phyloP scores from a whole-genome alignment of 2,329 filamentous ascomycete species.

The Alternaria triticimaculans region DNA sequence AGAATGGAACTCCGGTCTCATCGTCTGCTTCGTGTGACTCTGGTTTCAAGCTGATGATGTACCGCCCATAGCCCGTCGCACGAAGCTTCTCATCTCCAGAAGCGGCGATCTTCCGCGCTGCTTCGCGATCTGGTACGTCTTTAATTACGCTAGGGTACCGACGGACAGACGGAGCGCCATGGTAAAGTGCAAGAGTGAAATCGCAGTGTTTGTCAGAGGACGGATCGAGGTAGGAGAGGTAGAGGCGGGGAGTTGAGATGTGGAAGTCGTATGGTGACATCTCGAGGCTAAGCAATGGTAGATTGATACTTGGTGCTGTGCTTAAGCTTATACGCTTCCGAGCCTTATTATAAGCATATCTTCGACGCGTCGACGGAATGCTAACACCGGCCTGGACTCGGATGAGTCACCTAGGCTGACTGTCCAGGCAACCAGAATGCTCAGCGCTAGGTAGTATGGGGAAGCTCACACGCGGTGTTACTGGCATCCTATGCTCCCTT shows the following conservation, averaged over 20 bases:
- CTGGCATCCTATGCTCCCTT: not conserved
- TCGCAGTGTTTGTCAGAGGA: conserved; percentile 20
- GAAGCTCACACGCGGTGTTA: not conserved
- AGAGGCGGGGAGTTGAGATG: conserved; percentile 59
- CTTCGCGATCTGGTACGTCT: conserved; percentile 1
- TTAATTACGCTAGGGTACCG: not conserved
- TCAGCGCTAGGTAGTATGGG: conserved; percentile 3
- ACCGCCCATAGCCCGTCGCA: conserved; percentile 36
- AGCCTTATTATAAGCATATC: not conserved
- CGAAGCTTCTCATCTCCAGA: conserved; percentile 11
- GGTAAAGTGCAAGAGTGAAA: conserved; percentile 12
- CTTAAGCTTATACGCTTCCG: not conserved
- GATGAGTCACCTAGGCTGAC: conserved; percentile 2
- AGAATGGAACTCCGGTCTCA: not conserved
- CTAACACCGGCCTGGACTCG: not conserved
- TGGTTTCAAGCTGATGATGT: conserved; percentile 29
- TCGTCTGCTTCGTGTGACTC: not conserved
- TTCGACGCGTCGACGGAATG: not conserved
- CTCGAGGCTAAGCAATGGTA: not conserved
- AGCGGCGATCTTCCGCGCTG: conserved; percentile 15
- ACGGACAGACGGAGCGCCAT: conserved; percentile 1
- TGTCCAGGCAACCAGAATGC: not conserved
- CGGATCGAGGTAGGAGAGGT: conserved; percentile 25
- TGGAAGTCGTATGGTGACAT: conserved; percentile 62
- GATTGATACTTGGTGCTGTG: not conserved